Evolutionary conservation across 2,329 filamentous ascomycete genomes (phyloP).

Genomic region (Clarireedia homoeocarpa): DNA sequence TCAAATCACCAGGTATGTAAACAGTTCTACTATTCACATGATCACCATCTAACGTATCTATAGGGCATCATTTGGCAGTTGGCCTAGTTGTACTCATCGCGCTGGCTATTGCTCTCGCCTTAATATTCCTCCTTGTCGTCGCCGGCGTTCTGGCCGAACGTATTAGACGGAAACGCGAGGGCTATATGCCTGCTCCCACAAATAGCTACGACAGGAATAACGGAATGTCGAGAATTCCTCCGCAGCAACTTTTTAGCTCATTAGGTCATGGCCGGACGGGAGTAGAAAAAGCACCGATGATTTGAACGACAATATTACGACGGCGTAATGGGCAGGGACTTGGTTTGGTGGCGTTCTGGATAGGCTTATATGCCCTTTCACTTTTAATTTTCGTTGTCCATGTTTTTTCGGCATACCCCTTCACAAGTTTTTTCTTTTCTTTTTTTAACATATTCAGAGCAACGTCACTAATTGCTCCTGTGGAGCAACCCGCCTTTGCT

Average conservation of each 20-base stretch:
- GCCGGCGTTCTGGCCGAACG: conserved; percentile 69
- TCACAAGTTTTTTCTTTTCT: conserved; percentile 12
- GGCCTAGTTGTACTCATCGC: conserved; percentile 76
- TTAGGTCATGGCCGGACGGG: conserved; percentile 25
- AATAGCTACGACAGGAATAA: conserved; percentile 53
- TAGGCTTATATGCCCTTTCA: conserved; percentile 20
- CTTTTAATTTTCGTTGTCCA: conserved; percentile 21
- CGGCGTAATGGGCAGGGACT: conserved; percentile 17
- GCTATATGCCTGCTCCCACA: conserved; percentile 71
- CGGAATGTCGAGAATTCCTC: conserved; percentile 52
- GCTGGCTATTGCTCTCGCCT: conserved; percentile 66
- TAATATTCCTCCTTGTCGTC: conserved; percentile 72
- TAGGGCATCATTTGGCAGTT: conserved; percentile 54
- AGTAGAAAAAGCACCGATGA: conserved; percentile 25
- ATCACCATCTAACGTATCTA: conserved; percentile 18
- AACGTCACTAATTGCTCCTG: conserved; percentile 1
- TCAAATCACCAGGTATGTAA: conserved; percentile 53
- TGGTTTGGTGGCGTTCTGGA: conserved; percentile 26
- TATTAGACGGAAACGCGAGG: conserved; percentile 67
- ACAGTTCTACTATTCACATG: background rate
- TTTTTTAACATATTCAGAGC: conserved; percentile 14
- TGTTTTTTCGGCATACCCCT: conserved; percentile 21
- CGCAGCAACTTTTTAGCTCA: conserved; percentile 40
- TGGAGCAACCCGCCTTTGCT: background rate
- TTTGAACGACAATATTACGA: conserved; percentile 21